Percentiles rank a stretch among this genome's conserved stretches.
These are phyloP conservation scores for Fusarium tjaetaba DNA, from an alignment of 2,329 filamentous ascomycete species.

Conservation along the genomic window DNA sequence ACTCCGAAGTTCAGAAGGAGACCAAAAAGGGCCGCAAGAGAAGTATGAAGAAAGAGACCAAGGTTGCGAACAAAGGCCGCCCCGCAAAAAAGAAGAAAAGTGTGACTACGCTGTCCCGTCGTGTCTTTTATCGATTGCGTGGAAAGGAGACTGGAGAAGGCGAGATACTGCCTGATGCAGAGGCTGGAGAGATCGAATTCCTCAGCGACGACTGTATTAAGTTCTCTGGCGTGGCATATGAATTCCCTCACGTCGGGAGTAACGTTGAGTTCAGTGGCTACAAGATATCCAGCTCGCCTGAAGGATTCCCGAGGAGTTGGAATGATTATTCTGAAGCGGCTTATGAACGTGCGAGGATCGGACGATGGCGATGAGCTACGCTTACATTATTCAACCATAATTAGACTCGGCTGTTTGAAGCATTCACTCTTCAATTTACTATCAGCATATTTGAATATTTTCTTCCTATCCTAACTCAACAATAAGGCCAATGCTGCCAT, in stretches of 20 bases:
- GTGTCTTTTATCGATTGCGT: neutral
- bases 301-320: fast-evolving
- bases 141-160: neutral
- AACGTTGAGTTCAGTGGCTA: neutral
- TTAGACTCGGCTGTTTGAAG: fast-evolving
- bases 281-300: fast-evolving
- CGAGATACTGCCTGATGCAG: too few relatives aligned
- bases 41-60: neutral
- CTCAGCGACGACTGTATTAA: neutral
- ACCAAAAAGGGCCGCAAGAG: neutral
- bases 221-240: neutral
- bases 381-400: too few relatives aligned
- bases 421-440: neutral
- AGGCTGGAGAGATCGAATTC: neutral
- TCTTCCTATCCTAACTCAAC: fast-evolving
- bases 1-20: fast-evolving
- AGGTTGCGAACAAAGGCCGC: neutral
- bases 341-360: neutral
- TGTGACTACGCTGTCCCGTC: fast-evolving
- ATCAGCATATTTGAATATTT: neutral
- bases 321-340: neutral
- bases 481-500: fast-evolving
- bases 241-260: fast-evolving
- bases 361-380: neutral
- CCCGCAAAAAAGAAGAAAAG: neutral